Evolutionary conservation across 495 filamentous ascomycete genomes (phyloP).

Genomic region (Aspergillus wentii): DNA sequence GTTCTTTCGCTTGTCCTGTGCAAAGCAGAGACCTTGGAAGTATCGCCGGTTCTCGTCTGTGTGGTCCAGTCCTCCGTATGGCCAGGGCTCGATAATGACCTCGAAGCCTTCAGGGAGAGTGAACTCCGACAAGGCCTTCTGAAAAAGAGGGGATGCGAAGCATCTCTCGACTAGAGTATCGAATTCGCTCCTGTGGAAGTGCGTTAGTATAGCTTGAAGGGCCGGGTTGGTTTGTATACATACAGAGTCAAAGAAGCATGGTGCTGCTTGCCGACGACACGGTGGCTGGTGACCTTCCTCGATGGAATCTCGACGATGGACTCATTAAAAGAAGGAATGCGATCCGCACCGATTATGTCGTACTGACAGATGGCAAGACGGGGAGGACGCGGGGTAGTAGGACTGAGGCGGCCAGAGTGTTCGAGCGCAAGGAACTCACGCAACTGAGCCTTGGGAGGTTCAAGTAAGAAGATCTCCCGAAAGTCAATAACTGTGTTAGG

Average conservation of each 20-base stretch:
- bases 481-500: conserved; percentile 43
- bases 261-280: conserved; percentile 51
- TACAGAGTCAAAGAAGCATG: conserved; percentile 60
- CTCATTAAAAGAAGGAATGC: conserved; percentile 55
- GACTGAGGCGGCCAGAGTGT: conserved; percentile 41
- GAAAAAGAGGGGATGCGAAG: conserved; percentile 54
- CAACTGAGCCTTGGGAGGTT: conserved; percentile 45
- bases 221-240: conserved; percentile 14
- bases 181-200: conserved; percentile 50
- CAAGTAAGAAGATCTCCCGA: conserved; percentile 48
- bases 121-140: conserved; percentile 56
- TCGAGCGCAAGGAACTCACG: conserved; percentile 45
- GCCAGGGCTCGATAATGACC: conserved; percentile 67
- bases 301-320: conserved; percentile 56
- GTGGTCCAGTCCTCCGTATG: conserved; percentile 58
- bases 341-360: conserved; percentile 57
- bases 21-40: conserved; percentile 50
- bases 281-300: conserved; percentile 42
- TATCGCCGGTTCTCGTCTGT: conserved; percentile 51
- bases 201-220: too few relatives aligned
- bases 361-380: conserved; percentile 62
- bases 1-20: conserved; percentile 30
- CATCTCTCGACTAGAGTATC: conserved; percentile 57
- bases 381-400: conserved; percentile 45
- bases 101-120: conserved; percentile 58